Evolutionary conservation across 2,329 filamentous ascomycete species (phyloP).

Genomic region (Ophiostoma sp.): DNA sequence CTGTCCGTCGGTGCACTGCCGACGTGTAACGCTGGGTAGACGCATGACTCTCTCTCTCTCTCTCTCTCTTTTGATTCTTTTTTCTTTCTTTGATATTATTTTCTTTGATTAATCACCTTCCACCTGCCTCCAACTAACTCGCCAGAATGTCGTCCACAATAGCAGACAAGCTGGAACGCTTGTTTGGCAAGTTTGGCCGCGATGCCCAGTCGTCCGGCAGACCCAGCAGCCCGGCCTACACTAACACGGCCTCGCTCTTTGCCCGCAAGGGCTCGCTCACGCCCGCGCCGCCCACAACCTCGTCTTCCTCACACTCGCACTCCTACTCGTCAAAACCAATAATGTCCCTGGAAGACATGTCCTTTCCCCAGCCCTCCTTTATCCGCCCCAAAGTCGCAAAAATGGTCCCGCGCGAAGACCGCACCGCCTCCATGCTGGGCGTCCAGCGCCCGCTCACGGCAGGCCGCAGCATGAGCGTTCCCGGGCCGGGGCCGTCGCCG

Average conservation of each 20-base stretch:
- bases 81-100: background rate
- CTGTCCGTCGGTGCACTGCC: constrained; percentile 6
- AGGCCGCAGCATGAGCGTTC: constrained; percentile 18
- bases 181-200: background rate
- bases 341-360: constrained; percentile 19
- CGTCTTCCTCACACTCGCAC: background rate
- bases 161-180: constrained; percentile 1
- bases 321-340: background rate
- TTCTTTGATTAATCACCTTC: too few species aligned
- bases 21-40: background rate
- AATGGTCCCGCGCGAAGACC: constrained; percentile 54
- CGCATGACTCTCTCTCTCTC: background rate
- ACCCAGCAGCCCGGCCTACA: background rate
- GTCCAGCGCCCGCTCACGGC: constrained; percentile 12
- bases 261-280: constrained; percentile 22
- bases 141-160: background rate
- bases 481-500: background rate
- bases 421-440: constrained; percentile 19
- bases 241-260: background rate
- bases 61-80: background rate
- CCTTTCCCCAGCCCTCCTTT: constrained; percentile 50
- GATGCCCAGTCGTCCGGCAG: background rate
- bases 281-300: constrained; percentile 29
- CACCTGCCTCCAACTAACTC: background rate
- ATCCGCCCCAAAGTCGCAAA: constrained; percentile 50